Percentiles rank a stretch among this genome's conserved stretches.
Evolutionary conservation across 108 stramenopile genomes (phyloP).

Genomic region (Cyclostephanos invisitatus): DNA sequence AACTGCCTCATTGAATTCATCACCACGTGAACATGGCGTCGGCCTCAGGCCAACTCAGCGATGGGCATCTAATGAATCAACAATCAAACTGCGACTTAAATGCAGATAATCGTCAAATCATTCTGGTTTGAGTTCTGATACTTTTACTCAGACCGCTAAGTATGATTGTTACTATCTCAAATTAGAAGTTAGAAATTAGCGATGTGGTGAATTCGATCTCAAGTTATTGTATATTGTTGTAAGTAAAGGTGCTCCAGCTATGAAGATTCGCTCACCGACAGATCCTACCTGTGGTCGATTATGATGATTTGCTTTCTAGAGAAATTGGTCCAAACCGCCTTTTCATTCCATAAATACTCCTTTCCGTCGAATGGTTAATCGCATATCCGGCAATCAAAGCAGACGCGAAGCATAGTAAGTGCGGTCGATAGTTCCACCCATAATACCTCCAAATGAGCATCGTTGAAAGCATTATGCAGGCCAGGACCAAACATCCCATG

Average conservation of each 20-base stretch:
- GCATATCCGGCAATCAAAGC: conserved; percentile 31
- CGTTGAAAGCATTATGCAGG: conserved; percentile 19
- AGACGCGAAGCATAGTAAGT: conserved; percentile 29
- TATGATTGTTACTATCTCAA: too few species aligned
- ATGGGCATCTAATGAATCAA: too few species aligned
- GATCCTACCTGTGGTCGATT: background rate
- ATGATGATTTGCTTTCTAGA: conserved; percentile 3
- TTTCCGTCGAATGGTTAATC: conserved; percentile 24
- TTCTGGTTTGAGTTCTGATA: too few species aligned
- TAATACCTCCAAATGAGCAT: conserved; percentile 42
- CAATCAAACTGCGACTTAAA: too few species aligned
- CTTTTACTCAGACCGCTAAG: too few species aligned
- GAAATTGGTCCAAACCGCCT: too few species aligned
- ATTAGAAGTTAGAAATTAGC: too few species aligned
- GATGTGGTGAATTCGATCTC: too few species aligned
- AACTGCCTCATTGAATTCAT: too few species aligned
- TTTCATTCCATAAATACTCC: background rate
- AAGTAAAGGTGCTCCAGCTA: background rate
- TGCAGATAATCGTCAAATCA: too few species aligned
- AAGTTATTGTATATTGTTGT: background rate
- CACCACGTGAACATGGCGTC: too few species aligned
- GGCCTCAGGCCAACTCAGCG: too few species aligned
- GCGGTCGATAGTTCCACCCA: conserved; percentile 34
- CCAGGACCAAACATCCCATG: conserved; percentile 49
- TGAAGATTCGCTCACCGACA: background rate